Evolutionary conservation across 257 asterid genomes (phyloP), one percentile per base, ranked within the genome.

Genomic region (Primulina tabacum): DNA sequence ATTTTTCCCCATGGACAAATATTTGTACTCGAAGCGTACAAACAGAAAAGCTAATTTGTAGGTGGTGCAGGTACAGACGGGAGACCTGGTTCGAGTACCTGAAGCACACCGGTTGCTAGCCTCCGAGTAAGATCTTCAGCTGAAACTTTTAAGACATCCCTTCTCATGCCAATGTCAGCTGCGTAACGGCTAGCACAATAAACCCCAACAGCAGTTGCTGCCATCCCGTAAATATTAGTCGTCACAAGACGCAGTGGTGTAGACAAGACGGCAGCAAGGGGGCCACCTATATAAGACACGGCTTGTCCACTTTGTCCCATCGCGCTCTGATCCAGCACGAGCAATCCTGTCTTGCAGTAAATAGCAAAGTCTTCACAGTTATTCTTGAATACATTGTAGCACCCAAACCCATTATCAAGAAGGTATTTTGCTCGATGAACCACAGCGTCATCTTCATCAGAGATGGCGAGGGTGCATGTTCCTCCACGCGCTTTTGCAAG

Each of bases 241-340:
- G 95, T 89, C 17, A 93, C 89, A 6, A 93, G 82, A 5, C 92
- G 88, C 74, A 93, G 68, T 0, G 96, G 95, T 0, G 92, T 81
- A 4, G 97, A 87, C 33, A 91, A 35, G 17, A 88, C 95, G 17
- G 97, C 95, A 1, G 96, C 95, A 4, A 90, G 90, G 1, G 99
- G 95, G 2, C 95, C 99, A 1, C 97, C 97, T 9, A 90, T 80
- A 53, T 81, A 75, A n/a, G 96, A 87, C 58, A 78, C 94, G 9
- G 96, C 96, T 73, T 93, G 99, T 34, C 99, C 97, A 18, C 99
- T 90, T 50, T 83, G 97, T 28, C 99, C 97, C 93, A 87, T 80
- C 33, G 90, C 64, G 8, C 78, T 84, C n/a, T 86, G 87, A 60
- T 91, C 87, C 74, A 85, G 63, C 67, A 89, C 92, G 14, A 93